Evolutionary conservation across 2,329 filamentous ascomycete genomes (phyloP).

Genomic region (Stagonosporopsis chrysanthemi): DNA sequence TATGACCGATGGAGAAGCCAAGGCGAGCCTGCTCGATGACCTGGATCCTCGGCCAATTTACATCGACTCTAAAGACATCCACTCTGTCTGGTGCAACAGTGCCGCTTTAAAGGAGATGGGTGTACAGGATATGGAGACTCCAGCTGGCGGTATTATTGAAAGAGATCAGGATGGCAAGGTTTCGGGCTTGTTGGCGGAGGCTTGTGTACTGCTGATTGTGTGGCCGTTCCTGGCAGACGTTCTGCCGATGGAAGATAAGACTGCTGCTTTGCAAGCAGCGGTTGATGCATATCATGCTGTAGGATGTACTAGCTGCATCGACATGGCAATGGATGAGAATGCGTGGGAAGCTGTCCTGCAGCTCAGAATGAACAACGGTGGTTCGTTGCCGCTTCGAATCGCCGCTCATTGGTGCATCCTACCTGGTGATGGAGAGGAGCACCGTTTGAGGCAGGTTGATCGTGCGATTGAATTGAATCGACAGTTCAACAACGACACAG

Average conservation of each 20-base stretch:
- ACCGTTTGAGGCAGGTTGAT: slow-evolving; percentile 60
- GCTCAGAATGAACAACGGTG: slow-evolving; percentile 44
- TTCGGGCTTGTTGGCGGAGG: slow-evolving; percentile 62
- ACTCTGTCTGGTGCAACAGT: slow-evolving; percentile 64
- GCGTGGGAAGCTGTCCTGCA: slow-evolving; percentile 60
- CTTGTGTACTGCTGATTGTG: slow-evolving; percentile 61
- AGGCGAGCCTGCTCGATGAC: slow-evolving; percentile 61
- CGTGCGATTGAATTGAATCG: slow-evolving; percentile 58
- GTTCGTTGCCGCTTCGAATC: slow-evolving; percentile 56
- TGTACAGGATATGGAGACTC: slow-evolving; percentile 56
- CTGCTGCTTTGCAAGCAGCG: slow-evolving; percentile 56
- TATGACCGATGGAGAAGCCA: slow-evolving; percentile 61
- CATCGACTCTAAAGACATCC: slow-evolving; percentile 65
- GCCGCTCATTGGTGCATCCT: slow-evolving; percentile 65
- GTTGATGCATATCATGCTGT: slow-evolving; percentile 58
- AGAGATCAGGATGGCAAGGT: slow-evolving; percentile 57
- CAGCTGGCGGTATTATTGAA: slow-evolving; percentile 62
- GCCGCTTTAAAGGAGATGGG: slow-evolving; percentile 61
- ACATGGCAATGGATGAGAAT: slow-evolving; percentile 68
- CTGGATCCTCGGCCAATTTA: slow-evolving; percentile 61
- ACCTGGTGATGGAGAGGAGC: slow-evolving; percentile 55
- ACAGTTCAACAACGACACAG: slow-evolving; percentile 55
- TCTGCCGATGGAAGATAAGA: slow-evolving; percentile 58
- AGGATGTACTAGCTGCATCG: slow-evolving; percentile 64
- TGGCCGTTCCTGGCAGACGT: slow-evolving; percentile 63